A percentile compares a stretch with the other conserved stretches of the same genome.
Evolutionary conservation across 1,284 basidiomycete species (phyloP).

Genomic region (Ganoderma meredithae): DNA sequence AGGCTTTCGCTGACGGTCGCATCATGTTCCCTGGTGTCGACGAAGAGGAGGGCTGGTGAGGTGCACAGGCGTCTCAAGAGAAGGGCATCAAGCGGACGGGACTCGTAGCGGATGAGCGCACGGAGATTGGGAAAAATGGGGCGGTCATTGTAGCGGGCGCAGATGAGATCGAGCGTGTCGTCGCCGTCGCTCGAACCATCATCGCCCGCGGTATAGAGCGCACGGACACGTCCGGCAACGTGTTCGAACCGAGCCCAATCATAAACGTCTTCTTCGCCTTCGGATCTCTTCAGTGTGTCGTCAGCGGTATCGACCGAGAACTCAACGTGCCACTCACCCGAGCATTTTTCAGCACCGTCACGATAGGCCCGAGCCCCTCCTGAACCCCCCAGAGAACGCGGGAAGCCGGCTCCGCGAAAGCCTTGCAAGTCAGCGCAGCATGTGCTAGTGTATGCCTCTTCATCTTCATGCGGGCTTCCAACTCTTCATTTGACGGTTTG

Average conservation of each 20-base stretch:
- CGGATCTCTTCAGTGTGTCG: neutral
- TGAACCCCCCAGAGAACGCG: neutral
- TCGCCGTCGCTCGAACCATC: neutral
- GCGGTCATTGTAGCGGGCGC: neutral
- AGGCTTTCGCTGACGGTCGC: neutral
- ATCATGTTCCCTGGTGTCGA: neutral
- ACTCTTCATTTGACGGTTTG: no score
- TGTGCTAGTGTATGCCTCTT: neutral
- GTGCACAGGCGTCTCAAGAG: neutral
- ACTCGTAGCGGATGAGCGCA: neutral
- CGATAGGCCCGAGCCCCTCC: neutral
- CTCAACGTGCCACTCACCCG: neutral
- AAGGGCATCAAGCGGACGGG: neutral
- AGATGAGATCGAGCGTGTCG: neutral
- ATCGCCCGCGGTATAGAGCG: neutral
- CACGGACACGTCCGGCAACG: neutral
- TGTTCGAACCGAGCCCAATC: neutral
- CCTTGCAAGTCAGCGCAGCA: slow-evolving; percentile 2
- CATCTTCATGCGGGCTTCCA: neutral
- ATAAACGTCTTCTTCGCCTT: no score
- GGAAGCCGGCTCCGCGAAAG: neutral
- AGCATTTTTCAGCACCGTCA: neutral
- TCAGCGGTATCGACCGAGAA: neutral
- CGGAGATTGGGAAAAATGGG: neutral
- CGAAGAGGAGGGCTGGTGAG: neutral